Evolutionary conservation across 768 basidiomycete genomes (phyloP).

Genomic region (Suillus weaverae): DNA sequence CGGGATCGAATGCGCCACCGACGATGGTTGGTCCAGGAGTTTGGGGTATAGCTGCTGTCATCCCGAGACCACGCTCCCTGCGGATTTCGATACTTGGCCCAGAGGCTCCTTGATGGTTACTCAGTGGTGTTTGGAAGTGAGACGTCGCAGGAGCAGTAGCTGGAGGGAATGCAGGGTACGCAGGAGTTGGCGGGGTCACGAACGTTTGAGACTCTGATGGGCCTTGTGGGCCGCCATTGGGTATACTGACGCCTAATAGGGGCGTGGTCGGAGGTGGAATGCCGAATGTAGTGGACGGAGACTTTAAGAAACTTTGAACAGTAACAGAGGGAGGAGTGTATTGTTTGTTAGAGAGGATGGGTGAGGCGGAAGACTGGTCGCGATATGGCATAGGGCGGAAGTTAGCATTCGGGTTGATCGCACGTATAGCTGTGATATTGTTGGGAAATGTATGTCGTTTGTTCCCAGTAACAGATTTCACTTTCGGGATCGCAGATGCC

Average conservation of each 20-base stretch:
- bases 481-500: conserved; percentile 17
- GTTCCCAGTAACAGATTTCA: conserved; percentile 49
- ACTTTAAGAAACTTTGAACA: conserved; percentile 31
- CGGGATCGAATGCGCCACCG: conserved; percentile 39
- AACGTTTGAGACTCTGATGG: conserved; percentile 24
- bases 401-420: conserved; percentile 20
- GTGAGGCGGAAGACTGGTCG: conserved; percentile 22
- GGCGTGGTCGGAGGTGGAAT: conserved; percentile 32
- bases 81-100: conserved; percentile 67
- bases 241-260: conserved; percentile 14
- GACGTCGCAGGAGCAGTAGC: conserved; percentile 52
- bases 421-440: conserved; percentile 32
- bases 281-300: conserved; percentile 34
- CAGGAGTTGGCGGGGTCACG: conserved; percentile 57
- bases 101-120: conserved; percentile 47
- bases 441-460: conserved; percentile 57
- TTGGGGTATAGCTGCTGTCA: conserved; percentile 37
- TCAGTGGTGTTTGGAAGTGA: conserved; percentile 54
- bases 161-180: conserved; percentile 68
- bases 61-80: conserved; percentile 51
- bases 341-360: conserved; percentile 12
- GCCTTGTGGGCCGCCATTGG: conserved; percentile 9
- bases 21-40: conserved; percentile 58
- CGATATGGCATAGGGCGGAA: conserved; percentile 26
- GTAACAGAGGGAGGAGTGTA: conserved; percentile 38